Base-by-base conservation (phyloP, 148 eudicot genomes). In the Beta vulgaris region DNA sequence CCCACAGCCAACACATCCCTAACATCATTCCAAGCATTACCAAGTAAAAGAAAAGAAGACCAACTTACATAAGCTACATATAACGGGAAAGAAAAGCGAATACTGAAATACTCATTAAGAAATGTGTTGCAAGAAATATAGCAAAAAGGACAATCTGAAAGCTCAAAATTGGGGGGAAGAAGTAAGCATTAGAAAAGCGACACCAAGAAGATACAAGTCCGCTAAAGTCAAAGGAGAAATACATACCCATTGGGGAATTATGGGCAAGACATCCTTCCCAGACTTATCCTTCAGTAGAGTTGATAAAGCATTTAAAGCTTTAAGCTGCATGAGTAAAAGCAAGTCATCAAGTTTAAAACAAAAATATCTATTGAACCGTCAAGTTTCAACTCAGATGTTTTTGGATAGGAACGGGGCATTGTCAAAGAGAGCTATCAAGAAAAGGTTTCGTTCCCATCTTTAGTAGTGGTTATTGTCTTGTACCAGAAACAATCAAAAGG, bases 211-310 rank as follows among this genome's bases (percentile, higher is more conserved):
- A 64, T 10, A 60, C 3, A 39, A 26, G 37, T 15, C 18, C 46
- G 14, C 10, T 14, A 63, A 49, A 21, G 65, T 37, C 13, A 76
- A 65, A 77, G 59, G 46, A 44, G 42, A 51, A 53, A 46, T 66
- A 49, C 85, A 79, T 90, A 94, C 98, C 98, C 98, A 94, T 72
- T 91, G 96, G 28, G 98, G 97, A 72, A 91, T 84, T 57, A 91
- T 88, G 1, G 84, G 85, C 67, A 81, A 57, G 61, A 94, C 55
- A 72, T 94, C 97, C 86, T 85, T 90, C 81, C 91, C 85, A 55
- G 91, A 75, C 83, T 89, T 90, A 77, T 94, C 81, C 82, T 91
- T 87, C 77, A 94, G 82, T 54, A 91, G 78, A 44, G 61, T 68
- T 68, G 93, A 87, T 73, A 94, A 80, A 70, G 93, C 84, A 82